phyloP scores from a whole-genome alignment of 2,329 filamentous ascomycete genomes.

The Simplicillium sp. region DNA sequence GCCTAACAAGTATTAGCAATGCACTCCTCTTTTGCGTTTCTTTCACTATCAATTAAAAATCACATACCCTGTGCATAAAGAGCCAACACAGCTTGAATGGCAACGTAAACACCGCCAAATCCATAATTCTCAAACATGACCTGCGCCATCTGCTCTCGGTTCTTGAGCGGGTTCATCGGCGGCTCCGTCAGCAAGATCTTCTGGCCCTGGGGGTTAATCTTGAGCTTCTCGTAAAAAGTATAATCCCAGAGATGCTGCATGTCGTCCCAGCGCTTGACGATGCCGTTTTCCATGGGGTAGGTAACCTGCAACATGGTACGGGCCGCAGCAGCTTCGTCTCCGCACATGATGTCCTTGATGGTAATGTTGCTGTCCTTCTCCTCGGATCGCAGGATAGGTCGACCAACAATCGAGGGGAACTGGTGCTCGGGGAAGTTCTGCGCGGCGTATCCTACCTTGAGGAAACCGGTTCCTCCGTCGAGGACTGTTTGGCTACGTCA shows the following conservation, averaged over 20 bases:
- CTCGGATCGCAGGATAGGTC: constrained; percentile 93
- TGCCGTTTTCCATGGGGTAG: constrained; percentile 99
- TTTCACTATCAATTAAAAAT: not conserved
- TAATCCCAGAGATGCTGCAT: constrained; percentile 99
- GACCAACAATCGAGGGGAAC: constrained; percentile 95
- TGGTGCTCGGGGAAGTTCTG: constrained; percentile 99
- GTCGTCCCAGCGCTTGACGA: constrained; percentile 99
- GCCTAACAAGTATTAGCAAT: constrained; percentile 36
- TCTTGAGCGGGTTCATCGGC: constrained; percentile 94
- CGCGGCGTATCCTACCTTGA: constrained; percentile 98
- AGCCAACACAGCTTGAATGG: constrained; percentile 92
- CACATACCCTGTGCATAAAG: constrained; percentile 84
- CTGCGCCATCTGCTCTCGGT: constrained; percentile 95
- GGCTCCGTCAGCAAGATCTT: constrained; percentile 98
- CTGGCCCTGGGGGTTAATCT: constrained; percentile 78
- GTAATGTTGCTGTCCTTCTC: constrained; percentile 59
- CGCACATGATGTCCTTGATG: constrained; percentile 99
- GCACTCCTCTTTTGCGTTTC: constrained; percentile 3
- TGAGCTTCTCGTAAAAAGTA: constrained; percentile 96
- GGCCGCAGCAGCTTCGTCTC: constrained; percentile 92
- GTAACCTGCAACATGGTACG: constrained; percentile 97
- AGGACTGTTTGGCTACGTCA: constrained; percentile 56
- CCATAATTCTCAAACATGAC: constrained; percentile 98
- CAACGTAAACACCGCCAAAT: constrained; percentile 95
- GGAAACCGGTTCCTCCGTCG: constrained; percentile 98